Percentiles rank a stretch among this genome's conserved stretches.
Conservation (phyloP, 257 asterid genomes). For the Lavandula angustifolia region DNA sequence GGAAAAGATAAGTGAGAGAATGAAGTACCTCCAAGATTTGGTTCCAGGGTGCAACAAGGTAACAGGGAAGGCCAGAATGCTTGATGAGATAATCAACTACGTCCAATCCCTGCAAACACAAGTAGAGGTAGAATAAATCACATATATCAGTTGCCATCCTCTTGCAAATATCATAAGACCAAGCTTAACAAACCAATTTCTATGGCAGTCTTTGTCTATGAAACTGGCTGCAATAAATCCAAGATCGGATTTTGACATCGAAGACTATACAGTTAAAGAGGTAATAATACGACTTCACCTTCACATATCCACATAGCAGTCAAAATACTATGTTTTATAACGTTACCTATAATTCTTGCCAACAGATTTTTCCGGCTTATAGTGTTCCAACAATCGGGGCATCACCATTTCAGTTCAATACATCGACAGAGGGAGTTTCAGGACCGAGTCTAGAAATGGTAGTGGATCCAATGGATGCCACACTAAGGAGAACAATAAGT, state of each 20-base stretch:
- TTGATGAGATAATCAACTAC: slow-evolving; percentile 90
- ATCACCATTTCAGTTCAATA: slow-evolving; percentile 47
- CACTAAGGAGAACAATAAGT: slow-evolving; percentile 57
- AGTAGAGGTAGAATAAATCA: slow-evolving; percentile 64
- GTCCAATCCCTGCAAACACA: slow-evolving; percentile 95
- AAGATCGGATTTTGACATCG: slow-evolving; percentile 57
- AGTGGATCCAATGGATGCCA: slow-evolving; percentile 44
- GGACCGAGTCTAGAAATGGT: slow-evolving; percentile 47
- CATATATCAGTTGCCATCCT: background rate
- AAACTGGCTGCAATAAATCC: slow-evolving; percentile 80
- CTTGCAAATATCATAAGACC: background rate
- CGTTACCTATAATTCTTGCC: background rate
- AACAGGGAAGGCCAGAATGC: slow-evolving; percentile 94
- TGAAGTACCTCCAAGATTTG: slow-evolving; percentile 83
- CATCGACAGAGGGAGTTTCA: slow-evolving; percentile 44
- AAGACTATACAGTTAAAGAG: slow-evolving; percentile 59
- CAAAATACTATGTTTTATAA: background rate
- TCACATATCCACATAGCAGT: background rate
- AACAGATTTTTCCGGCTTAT: slow-evolving; percentile 53
- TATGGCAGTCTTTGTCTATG: slow-evolving; percentile 84
- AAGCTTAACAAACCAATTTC: slow-evolving; percentile 17
- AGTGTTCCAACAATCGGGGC: slow-evolving; percentile 42
- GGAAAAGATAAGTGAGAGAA: slow-evolving; percentile 91
- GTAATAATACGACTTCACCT: slow-evolving; percentile 37
- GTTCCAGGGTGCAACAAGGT: slow-evolving; percentile 93